Base-by-base conservation (phyloP, 306 rosid species). In the Quercus suber region DNA sequence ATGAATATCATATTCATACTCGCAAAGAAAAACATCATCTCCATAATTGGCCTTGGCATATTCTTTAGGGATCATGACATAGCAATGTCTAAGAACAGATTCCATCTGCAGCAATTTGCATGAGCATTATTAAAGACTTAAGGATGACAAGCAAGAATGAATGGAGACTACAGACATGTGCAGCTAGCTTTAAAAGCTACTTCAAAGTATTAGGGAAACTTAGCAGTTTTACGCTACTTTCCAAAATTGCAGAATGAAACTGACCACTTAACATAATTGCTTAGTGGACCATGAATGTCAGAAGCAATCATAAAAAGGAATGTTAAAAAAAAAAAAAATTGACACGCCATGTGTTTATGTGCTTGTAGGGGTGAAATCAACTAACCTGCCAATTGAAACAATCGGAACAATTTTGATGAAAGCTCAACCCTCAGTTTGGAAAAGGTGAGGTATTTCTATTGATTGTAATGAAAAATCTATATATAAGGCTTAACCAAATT, bases 11-110 rank as follows among this genome's bases (percentile, higher is more conserved):
- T 95, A 95, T 72, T 95, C 97, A 77, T 95, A 95, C 84, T 95
- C 97, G 11, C 99, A 92, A 37, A 91, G 72, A 83, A 91, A 94
- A 73, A 95, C 75, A 73, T 95, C 98, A 82, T 95, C 99, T 79
- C 99, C 99, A 53, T 87, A 43, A 70, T 65, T 80, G 69, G 97
- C 92, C 76, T 88, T 90, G 53, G 91, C 86, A 81, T 84, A 95
- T 79, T 89, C 98, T 82, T 89, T 92, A 31, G 99, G 99, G 75
- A 37, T 81, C 90, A 74, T 81, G 75, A 92, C 93, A 78, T 6
- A 80, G 84, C 99, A 95, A 74, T 88, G 94, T 79, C 97, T 85
- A 77, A 95, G 88, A 75, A 95, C 82, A 52, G 94, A 83, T 82
- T 92, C 98, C 95, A 92, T 91, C 99, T 94, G 87, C 80, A 75